Evolutionary conservation across 371 early-diverging fungal genomes (phyloP).

Genomic region (Syncephalastrum monosporum): DNA sequence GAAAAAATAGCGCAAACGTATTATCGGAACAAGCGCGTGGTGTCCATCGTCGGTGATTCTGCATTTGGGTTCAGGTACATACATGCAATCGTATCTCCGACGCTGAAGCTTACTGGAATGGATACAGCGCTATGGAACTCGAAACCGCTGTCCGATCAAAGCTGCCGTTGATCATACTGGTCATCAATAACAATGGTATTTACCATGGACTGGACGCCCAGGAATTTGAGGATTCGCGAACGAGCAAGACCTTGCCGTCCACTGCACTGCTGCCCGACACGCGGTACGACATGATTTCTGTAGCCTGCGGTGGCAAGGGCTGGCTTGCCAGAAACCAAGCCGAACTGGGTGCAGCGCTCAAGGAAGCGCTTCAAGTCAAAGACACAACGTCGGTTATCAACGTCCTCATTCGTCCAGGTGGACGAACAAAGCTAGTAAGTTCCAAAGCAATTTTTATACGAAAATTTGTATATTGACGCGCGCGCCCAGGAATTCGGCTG

Average conservation of each 20-base stretch:
- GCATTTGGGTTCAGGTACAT: conserved; percentile 76
- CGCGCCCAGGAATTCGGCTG: conserved; percentile 17
- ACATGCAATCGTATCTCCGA: neutral
- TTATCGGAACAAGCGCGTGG: conserved; percentile 54
- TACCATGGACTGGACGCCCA: conserved; percentile 65
- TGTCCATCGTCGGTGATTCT: conserved; percentile 78
- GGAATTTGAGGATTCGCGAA: conserved; percentile 33
- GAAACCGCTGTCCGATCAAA: conserved; percentile 74
- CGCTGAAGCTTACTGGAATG: neutral
- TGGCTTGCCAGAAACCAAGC: conserved; percentile 60
- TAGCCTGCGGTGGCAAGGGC: conserved; percentile 69
- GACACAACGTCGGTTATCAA: conserved; percentile 48
- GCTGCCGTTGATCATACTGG: conserved; percentile 66
- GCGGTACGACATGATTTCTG: conserved; percentile 66
- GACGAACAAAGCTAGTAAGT: conserved; percentile 42
- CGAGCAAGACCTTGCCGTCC: conserved; percentile 48
- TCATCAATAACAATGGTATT: conserved; percentile 83
- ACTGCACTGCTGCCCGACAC: conserved; percentile 68
- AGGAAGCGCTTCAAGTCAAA: conserved; percentile 41
- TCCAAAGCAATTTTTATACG: neutral
- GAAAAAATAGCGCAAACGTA: conserved; percentile 51
- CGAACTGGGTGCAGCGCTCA: conserved; percentile 57
- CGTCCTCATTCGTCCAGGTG: conserved; percentile 51
- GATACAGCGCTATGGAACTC: conserved; percentile 70
- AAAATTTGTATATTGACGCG: too few species aligned